Base-by-base conservation (phyloP, 202 grass and related monocot genomes). In the Dendrocalamus latiflorus region DNA sequence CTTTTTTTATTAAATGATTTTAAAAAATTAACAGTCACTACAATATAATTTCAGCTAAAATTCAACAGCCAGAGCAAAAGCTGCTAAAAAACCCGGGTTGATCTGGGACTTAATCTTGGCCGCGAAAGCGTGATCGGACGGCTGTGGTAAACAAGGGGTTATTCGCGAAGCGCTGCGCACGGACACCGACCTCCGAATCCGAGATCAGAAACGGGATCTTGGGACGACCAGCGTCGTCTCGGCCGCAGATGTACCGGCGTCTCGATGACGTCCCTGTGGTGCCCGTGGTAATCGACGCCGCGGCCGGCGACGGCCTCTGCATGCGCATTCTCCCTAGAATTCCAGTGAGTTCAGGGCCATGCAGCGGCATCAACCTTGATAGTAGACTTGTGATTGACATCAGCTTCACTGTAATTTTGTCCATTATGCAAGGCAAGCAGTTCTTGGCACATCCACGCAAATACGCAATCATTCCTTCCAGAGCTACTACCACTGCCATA, bases 401-500 rank as follows among this genome's bases (percentile, higher is more conserved):
- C 61, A 30, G 34, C 36, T 79, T 83, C 83, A 49, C 74, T 25
- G 51, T 53, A 38, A 69, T 48, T 12, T 39, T 86, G 84, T 65
- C 81, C 76, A 30, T 79, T 87, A 45, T 67, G 82, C 48, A 68
- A 72, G 0, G 41, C 51, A 39, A 75, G 55, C 41, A 88, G 61
- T 24, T 78, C 88, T n/a, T n/a, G 89, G 84, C 28, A 88, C 80
- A 85, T 97, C 86, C 54, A n/a, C n/a, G n/a, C n/a, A n/a, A n/a
- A n/a, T n/a, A 88, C 54, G 62, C 86, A 75, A 78, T 90, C 84
- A 5, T 91, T 94, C 69, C 94, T 88, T 49, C 92, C 90, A 58
- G 88, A 97, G 71, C 86, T 90, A 78, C 86, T 88, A 54, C 86
- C 86, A 77, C 94, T 88, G 26, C 90, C 88, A 49, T 56, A 94